Evolutionary conservation across 176 grass and related monocot genomes (phyloP).

Genomic region (Eleusine indica): DNA sequence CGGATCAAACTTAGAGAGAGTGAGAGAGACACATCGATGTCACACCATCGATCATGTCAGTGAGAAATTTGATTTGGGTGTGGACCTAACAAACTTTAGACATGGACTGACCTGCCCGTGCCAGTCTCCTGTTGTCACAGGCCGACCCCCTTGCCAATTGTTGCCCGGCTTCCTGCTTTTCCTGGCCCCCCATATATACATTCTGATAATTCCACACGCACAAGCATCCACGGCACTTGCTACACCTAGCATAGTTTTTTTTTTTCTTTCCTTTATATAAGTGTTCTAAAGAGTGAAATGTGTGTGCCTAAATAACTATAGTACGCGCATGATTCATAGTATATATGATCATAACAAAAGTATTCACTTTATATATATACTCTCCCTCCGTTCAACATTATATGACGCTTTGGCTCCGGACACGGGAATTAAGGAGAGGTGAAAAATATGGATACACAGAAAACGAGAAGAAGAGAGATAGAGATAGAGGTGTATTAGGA

Average conservation of each 20-base stretch:
- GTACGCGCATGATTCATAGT: too few relatives aligned
- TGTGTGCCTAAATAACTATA: too few relatives aligned
- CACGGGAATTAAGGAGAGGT: too few relatives aligned
- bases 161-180: neutral
- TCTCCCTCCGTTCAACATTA: too few relatives aligned
- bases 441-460: too few relatives aligned
- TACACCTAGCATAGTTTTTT: neutral
- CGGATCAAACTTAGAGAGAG: neutral
- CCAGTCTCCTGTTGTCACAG: constrained; percentile 32
- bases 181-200: neutral
- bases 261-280: too few relatives aligned
- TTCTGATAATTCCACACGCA: neutral
- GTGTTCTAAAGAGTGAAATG: too few relatives aligned
- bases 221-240: neutral
- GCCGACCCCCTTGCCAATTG: neutral
- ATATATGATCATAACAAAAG: too few relatives aligned
- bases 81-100: constrained; percentile 39
- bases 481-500: too few relatives aligned
- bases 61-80: constrained; percentile 11
- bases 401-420: too few relatives aligned
- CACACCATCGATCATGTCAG: constrained; percentile 25
- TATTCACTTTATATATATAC: too few relatives aligned
- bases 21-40: neutral
- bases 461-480: too few relatives aligned
- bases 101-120: constrained; percentile 37